Base-by-base conservation (phyloP, 768 basidiomycete genomes). In the Termitomyces sp. region DNA sequence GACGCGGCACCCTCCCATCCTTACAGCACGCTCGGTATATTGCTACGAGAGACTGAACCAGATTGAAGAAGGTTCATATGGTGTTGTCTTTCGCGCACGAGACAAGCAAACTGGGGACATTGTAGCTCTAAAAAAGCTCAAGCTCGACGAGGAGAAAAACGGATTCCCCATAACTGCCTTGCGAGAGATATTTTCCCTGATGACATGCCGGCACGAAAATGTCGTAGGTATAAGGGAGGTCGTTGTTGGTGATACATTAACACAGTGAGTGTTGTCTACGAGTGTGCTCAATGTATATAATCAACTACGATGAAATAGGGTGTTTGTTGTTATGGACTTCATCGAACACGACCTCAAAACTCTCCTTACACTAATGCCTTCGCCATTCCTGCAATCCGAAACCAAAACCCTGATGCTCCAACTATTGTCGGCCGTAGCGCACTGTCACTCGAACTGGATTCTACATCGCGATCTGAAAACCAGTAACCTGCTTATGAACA, bases 281-380 rank as follows among this genome's bases (percentile, higher is more conserved):
- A 52, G 63, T 47, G 52, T 48, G 54, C 59, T 49, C 57, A 41
- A 61, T 71, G 58, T 16, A 7, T 5, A 40, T 65, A 54, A 70
- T 72, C 68, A 69, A 71, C 65, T 61, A 18, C 3, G 26, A 51
- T 59, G 0, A 49, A 38, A 3, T 18, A 56, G 97, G 77, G 93
- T 98, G 45, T 99, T 95, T 72, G 95, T 99, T 62, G 97, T 98
- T 36, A 97, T 97, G 95, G 94, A 97, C 71, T 99, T 99, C 68
- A 96, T 99, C 69, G 97, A 99, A 72, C 97, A 99, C 72, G 97
- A 99, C 71, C 87, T 99, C 70, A 99, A 99, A 74, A 90, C 95
- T 6, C 82, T 99, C 52, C 81, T 99, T 57, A 91, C 89, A 26
- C 76, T 92, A 60, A 98, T 98, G 97, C 94, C 95, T 1, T 83